Evolutionary conservation across 139 green algal species (phyloP), one percentile per base, ranked within the genome.

Genomic region (Chlorella sp.): DNA sequence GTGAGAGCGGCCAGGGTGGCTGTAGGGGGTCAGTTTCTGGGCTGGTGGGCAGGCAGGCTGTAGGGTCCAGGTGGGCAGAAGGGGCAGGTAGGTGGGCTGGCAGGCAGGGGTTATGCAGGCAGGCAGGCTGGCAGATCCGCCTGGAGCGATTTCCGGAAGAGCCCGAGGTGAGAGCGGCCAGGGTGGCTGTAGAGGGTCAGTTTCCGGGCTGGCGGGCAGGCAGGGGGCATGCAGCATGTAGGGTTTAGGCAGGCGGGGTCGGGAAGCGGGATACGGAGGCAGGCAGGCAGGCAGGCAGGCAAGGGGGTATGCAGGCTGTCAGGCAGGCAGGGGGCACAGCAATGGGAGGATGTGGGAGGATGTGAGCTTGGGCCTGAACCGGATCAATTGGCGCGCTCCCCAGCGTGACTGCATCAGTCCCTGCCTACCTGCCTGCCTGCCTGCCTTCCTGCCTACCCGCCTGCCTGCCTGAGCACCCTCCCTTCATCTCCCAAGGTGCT

Each of bases 51-150:
- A 26, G 18, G 60, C 60, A 68, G 60, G 60, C 60, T 68, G 60
- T 18, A 26, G 60, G 60, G 60, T 26, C 15, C 15, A 68, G 64
- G 9, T 57, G 48, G 48, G 48, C 48, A 57, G 9, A 9, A 9
- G 48, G 48, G 48, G 48, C n/a, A n/a, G n/a, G n/a, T n/a, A n/a
- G n/a, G n/a, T n/a, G n/a, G n/a, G n/a, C n/a, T n/a, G n/a, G n/a
- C n/a, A n/a, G n/a, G n/a, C n/a, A n/a, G n/a, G n/a, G n/a, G n/a
- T n/a, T n/a, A n/a, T n/a, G n/a, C n/a, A n/a, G n/a, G n/a, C n/a
- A n/a, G n/a, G n/a, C n/a, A n/a, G n/a, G n/a, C n/a, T n/a, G 94
- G 0, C 22, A 60, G 0, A 32, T 96, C 19, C 78, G 78, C 42
- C 34, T 85, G 75, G 7, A 88, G 68, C 39, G 71, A 22, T 92